Evolutionary conservation across 192 early-diverging fungal genomes (phyloP).

Genomic region (Backusella tuberculispora): DNA sequence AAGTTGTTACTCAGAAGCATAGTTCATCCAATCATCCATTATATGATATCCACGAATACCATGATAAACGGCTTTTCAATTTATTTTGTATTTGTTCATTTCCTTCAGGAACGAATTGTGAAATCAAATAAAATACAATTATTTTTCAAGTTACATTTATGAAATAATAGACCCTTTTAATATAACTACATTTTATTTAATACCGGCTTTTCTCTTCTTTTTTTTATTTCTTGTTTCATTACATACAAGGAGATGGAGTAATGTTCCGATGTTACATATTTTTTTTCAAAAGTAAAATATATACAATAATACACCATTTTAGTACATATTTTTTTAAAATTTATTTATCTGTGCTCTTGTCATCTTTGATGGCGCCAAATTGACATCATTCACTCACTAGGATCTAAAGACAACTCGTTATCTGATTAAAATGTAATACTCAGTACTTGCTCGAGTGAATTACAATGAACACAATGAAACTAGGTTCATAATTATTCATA

Average conservation of each 20-base stretch:
- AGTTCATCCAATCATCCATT: neutral
- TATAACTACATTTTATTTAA: neutral
- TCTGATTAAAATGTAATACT: no score
- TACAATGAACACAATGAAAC: no score
- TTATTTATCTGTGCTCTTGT: neutral
- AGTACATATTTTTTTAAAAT: neutral
- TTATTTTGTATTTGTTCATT: slow-evolving; percentile 5
- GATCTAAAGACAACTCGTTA: neutral
- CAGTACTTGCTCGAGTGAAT: no score
- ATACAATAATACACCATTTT: neutral
- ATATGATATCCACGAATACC: neutral
- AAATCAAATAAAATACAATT: neutral
- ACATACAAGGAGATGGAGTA: neutral
- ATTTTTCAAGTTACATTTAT: neutral
- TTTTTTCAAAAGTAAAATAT: neutral
- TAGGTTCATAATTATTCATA: no score
- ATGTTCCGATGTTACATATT: neutral
- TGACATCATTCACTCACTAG: neutral
- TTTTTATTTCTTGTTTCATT: neutral
- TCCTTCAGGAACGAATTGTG: slow-evolving; percentile 1
- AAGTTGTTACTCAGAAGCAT: neutral
- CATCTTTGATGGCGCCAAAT: neutral
- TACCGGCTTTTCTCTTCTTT: neutral
- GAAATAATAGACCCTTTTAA: neutral
- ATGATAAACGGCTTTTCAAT: neutral